Conservation (phyloP, 169 alveolate species). For the Eimeria acervulina region DNA sequence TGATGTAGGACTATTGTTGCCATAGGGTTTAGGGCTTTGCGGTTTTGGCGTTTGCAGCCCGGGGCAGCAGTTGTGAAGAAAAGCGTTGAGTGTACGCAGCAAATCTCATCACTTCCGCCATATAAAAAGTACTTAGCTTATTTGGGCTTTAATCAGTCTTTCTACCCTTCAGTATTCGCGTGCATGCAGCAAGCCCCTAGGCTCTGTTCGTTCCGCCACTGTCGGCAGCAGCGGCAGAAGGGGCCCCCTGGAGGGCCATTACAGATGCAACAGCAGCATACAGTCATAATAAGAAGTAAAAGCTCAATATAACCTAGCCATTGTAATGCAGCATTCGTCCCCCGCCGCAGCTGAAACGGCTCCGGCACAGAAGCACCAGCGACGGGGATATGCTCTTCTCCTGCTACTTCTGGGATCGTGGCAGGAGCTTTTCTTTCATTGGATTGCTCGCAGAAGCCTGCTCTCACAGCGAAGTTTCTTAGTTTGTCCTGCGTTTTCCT, state of each 20-base stretch:
- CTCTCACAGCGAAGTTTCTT: background rate
- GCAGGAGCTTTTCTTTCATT: background rate
- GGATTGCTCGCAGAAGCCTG: background rate
- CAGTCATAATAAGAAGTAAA: background rate
- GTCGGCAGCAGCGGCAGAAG: constrained; percentile 72
- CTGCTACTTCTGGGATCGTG: background rate
- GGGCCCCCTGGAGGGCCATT: constrained; percentile 19
- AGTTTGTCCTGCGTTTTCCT: background rate
- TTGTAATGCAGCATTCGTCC: background rate
- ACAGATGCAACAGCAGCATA: background rate
- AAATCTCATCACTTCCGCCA: background rate
- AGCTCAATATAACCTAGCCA: background rate
- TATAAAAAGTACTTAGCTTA: background rate
- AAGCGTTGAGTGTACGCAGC: background rate
- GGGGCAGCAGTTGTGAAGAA: background rate
- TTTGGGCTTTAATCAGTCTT: background rate
- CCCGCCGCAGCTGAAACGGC: background rate
- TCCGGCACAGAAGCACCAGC: constrained; percentile 22
- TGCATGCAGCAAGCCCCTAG: constrained; percentile 58
- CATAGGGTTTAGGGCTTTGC: background rate
- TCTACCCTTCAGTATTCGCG: background rate
- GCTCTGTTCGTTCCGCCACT: constrained; percentile 32
- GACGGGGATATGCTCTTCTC: constrained; percentile 44
- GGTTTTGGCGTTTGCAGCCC: background rate
- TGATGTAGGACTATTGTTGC: background rate